phyloP scores from a whole-genome alignment of 116 monocot species.

The Trichopus zeylanicus region DNA sequence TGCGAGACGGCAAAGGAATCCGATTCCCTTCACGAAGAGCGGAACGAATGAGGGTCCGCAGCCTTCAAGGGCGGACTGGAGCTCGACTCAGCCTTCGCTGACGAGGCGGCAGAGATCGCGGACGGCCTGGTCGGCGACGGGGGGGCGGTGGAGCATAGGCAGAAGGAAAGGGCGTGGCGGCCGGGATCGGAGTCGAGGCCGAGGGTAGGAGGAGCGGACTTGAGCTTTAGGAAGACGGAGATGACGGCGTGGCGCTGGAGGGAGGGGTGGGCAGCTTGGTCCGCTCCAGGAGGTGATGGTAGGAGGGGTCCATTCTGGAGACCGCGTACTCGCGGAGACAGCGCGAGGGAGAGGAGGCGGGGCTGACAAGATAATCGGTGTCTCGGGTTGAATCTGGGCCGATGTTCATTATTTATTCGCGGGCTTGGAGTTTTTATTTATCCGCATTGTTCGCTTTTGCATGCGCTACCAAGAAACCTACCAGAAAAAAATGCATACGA shows the following conservation, averaged over 20 bases:
- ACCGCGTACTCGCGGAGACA: too few relatives aligned
- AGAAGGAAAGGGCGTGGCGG: constrained; percentile 41
- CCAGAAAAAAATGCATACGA: too few relatives aligned
- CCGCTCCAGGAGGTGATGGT: constrained; percentile 32
- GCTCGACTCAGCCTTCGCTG: constrained; percentile 18
- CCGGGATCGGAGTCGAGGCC: constrained; percentile 20
- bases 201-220: constrained; percentile 18
- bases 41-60: constrained; percentile 30
- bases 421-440: too few relatives aligned
- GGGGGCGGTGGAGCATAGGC: constrained; percentile 44
- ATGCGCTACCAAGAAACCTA: too few relatives aligned
- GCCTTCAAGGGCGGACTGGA: constrained; percentile 70
- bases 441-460: too few relatives aligned
- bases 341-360: too few relatives aligned
- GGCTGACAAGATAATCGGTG: too few relatives aligned
- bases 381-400: too few relatives aligned
- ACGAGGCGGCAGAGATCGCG: constrained; percentile 72
- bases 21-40: constrained; percentile 68
- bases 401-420: too few relatives aligned
- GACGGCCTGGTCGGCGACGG: constrained; percentile 72
- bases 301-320: constrained; percentile 19
- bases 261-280: constrained; percentile 53
- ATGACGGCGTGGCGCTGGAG: constrained; percentile 69
- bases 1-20: constrained; percentile 45
- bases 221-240: constrained; percentile 48